Conservation (phyloP, 129 eudicot species). For the Artemisia tridentata region DNA sequence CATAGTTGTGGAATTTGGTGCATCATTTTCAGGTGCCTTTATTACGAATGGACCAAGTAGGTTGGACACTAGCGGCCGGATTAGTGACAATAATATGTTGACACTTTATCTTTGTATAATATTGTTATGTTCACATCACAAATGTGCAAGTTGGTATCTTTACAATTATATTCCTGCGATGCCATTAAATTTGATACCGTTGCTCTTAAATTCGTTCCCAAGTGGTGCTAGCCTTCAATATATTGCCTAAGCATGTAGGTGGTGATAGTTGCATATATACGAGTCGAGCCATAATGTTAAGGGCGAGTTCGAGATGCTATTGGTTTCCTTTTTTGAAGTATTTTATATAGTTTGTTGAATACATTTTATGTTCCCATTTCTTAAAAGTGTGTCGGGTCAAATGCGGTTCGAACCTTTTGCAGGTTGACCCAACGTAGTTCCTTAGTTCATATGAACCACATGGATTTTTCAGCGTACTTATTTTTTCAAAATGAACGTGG, state of each 20-base stretch:
- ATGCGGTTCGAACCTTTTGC: too few species aligned
- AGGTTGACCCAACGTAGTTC: too few species aligned
- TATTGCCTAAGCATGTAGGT: not conserved
- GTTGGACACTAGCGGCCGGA: conserved; percentile 2
- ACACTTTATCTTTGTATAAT: not conserved
- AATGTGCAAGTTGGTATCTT: conserved; percentile 13
- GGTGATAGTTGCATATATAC: not conserved
- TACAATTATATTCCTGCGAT: conserved; percentile 16
- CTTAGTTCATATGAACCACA: too few species aligned
- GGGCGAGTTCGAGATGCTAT: too few species aligned
- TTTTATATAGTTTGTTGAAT: too few species aligned
- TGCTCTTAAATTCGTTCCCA: not conserved
- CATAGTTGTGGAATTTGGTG: conserved; percentile 8
- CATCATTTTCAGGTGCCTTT: conserved; percentile 18
- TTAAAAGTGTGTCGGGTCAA: too few species aligned
- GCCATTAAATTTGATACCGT: not conserved
- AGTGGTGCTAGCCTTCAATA: conserved; percentile 15
- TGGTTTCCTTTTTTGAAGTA: too few species aligned
- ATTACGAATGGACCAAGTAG: conserved; percentile 11
- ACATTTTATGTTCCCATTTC: too few species aligned
- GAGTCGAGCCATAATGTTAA: not conserved
- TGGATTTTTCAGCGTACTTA: too few species aligned
- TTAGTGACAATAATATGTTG: not conserved
- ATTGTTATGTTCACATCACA: conserved; percentile 16
- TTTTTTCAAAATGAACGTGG: too few species aligned